These are phyloP conservation scores for Coemansia aciculifera DNA, from an alignment of 192 early-diverging fungal species.

Conservation along the genomic window DNA sequence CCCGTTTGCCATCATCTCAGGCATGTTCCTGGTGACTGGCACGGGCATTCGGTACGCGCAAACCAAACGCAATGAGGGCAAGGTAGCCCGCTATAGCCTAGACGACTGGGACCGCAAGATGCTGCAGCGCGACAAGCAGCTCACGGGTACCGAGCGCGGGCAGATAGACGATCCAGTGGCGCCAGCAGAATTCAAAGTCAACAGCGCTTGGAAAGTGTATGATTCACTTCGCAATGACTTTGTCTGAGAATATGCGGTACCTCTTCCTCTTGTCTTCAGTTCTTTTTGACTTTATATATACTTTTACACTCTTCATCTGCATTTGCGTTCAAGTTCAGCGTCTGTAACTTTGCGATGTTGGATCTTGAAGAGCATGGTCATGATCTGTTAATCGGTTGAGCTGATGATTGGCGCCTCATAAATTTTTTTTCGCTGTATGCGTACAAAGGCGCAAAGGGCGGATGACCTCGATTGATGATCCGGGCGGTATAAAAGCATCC, in stretches of 20 bases:
- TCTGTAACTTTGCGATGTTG: too few species aligned
- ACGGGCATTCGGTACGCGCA: slow-evolving; percentile 60
- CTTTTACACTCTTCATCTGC: neutral
- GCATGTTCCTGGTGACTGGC: slow-evolving; percentile 66
- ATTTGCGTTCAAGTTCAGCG: neutral
- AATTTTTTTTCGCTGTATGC: neutral
- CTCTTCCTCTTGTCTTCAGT: neutral
- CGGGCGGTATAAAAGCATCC: neutral
- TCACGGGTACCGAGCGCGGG: slow-evolving; percentile 69
- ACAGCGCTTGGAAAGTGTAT: slow-evolving; percentile 72
- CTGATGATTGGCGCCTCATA: neutral
- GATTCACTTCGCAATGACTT: slow-evolving; percentile 44
- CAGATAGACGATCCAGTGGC: slow-evolving; percentile 60
- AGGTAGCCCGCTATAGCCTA: slow-evolving; percentile 64
- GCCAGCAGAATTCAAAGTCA: slow-evolving; percentile 65
- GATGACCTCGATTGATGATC: neutral
- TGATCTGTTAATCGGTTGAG: slow-evolving; percentile 4
- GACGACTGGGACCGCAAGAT: slow-evolving; percentile 78
- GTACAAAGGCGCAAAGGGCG: neutral
- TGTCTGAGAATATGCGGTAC: neutral
- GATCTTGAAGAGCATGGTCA: neutral
- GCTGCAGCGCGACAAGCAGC: slow-evolving; percentile 74
- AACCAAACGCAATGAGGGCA: slow-evolving; percentile 62
- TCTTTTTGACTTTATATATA: neutral
- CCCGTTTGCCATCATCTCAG: slow-evolving; percentile 71